These are phyloP conservation scores for Aspergillus pseudoterreus DNA, from an alignment of 2,329 filamentous ascomycete species.

Conservation along the genomic window DNA sequence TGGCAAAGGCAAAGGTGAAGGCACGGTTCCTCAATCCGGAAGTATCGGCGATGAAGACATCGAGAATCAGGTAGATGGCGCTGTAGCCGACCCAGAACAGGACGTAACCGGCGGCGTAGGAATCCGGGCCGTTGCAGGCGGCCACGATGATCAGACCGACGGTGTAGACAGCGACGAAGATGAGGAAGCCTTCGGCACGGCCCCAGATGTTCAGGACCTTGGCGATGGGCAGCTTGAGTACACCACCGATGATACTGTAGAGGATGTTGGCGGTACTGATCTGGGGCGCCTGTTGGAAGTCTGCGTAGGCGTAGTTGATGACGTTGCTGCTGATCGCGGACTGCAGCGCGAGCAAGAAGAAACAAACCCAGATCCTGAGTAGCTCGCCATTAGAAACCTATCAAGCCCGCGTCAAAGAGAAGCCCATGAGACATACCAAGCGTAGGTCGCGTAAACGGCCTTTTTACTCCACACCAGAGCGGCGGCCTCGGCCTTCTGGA, in stretches of 20 bases:
- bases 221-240: conserved; percentile 59
- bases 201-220: conserved; percentile 63
- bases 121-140: conserved; percentile 56
- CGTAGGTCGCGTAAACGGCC: conserved; percentile 28
- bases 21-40: conserved; percentile 58
- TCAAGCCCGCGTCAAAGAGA: neutral
- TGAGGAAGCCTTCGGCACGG: conserved; percentile 55
- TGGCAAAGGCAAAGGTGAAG: conserved; percentile 57
- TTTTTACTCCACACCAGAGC: conserved; percentile 44
- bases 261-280: conserved; percentile 53
- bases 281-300: conserved; percentile 50
- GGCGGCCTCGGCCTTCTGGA: conserved; percentile 46
- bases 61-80: conserved; percentile 54
- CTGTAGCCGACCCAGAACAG: conserved; percentile 59
- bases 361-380: conserved; percentile 44
- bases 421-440: conserved; percentile 22
- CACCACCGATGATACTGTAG: conserved; percentile 53
- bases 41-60: conserved; percentile 62
- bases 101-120: conserved; percentile 61
- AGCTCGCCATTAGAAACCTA: neutral
- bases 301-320: conserved; percentile 49
- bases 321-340: conserved; percentile 41
- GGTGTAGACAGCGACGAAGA: conserved; percentile 48
- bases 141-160: conserved; percentile 60
- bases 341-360: conserved; percentile 45